Evolutionary conservation across 31 red algal species (phyloP).

Genomic region (Endocladia muricata): DNA sequence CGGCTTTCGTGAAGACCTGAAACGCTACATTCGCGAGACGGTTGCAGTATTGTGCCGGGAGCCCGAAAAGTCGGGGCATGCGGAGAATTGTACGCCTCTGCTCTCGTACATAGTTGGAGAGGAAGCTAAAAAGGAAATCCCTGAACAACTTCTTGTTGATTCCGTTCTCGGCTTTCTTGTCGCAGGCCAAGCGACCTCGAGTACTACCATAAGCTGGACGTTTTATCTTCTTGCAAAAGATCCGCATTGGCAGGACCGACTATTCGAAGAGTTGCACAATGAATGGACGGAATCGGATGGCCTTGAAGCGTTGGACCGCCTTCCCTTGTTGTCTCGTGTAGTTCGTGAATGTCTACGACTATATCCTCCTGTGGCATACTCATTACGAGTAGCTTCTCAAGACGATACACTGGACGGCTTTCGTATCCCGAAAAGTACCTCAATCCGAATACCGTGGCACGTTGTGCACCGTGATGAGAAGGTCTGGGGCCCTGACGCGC

Average conservation of each 20-base stretch:
- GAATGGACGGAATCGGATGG: slow-evolving; percentile 1
- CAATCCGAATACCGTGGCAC: slow-evolving; percentile 38
- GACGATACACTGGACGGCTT: slow-evolving; percentile 12
- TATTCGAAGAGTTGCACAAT: neutral
- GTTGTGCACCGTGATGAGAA: slow-evolving; percentile 27
- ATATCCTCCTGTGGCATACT: slow-evolving; percentile 39
- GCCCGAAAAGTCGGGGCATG: neutral
- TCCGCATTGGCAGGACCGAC: slow-evolving; percentile 11
- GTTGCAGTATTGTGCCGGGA: neutral
- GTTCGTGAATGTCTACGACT: slow-evolving; percentile 50
- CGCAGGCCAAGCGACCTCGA: slow-evolving; percentile 11
- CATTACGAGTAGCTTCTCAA: neutral
- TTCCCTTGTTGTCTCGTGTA: slow-evolving; percentile 31
- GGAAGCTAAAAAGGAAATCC: too few relatives aligned
- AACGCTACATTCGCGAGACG: neutral
- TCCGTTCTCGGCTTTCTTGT: slow-evolving; percentile 18
- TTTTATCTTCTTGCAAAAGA: slow-evolving; percentile 9
- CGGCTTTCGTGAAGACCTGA: neutral
- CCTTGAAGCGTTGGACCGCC: slow-evolving; percentile 13
- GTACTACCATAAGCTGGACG: slow-evolving; percentile 1
- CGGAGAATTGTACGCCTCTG: too few relatives aligned
- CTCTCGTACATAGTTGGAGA: too few relatives aligned
- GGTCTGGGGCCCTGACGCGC: slow-evolving; percentile 42
- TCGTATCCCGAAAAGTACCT: slow-evolving; percentile 15
- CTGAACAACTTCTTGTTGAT: too few relatives aligned